Percentiles rank a stretch among this genome's conserved stretches.
These are phyloP conservation scores for Medicago truncatula DNA, from an alignment of 306 rosid genomes.

Conservation along the genomic window DNA sequence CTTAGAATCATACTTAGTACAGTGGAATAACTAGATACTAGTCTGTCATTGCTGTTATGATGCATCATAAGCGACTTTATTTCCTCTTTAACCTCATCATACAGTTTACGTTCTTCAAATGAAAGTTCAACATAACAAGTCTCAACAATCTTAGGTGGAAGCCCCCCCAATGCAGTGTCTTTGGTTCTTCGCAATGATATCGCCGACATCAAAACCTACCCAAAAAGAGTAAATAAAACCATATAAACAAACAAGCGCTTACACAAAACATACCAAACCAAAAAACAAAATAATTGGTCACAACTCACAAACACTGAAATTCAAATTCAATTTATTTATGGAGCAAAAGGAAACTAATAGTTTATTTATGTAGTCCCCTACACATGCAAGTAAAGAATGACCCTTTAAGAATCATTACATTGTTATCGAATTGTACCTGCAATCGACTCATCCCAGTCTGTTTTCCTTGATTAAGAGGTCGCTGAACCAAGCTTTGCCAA, in stretches of 20 bases:
- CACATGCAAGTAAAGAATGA: background rate
- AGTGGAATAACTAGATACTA: slow-evolving; percentile 53
- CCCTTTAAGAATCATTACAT: background rate
- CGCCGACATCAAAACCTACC: slow-evolving; percentile 73
- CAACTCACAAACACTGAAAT: background rate
- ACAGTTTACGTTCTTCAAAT: slow-evolving; percentile 70
- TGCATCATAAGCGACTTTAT: slow-evolving; percentile 44
- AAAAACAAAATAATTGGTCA: background rate
- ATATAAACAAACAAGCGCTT: slow-evolving; percentile 6
- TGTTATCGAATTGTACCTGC: slow-evolving; percentile 60
- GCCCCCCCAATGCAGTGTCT: slow-evolving; percentile 61
- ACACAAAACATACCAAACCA: background rate
- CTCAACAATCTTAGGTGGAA: slow-evolving; percentile 75
- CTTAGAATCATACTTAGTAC: slow-evolving; percentile 65
- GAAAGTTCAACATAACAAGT: slow-evolving; percentile 68
- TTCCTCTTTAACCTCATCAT: slow-evolving; percentile 61
- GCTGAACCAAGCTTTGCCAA: slow-evolving; percentile 80
- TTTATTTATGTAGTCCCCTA: background rate
- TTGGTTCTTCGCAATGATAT: slow-evolving; percentile 83
- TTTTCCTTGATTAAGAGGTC: slow-evolving; percentile 61
- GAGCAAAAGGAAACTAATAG: background rate
- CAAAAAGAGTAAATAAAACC: background rate
- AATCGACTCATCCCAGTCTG: slow-evolving; percentile 61
- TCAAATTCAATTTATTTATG: background rate
- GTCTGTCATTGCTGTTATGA: slow-evolving; percentile 31